Evolutionary conservation across 2,329 filamentous ascomycete genomes (phyloP).

Genomic region (Fusarium mangiferae): DNA sequence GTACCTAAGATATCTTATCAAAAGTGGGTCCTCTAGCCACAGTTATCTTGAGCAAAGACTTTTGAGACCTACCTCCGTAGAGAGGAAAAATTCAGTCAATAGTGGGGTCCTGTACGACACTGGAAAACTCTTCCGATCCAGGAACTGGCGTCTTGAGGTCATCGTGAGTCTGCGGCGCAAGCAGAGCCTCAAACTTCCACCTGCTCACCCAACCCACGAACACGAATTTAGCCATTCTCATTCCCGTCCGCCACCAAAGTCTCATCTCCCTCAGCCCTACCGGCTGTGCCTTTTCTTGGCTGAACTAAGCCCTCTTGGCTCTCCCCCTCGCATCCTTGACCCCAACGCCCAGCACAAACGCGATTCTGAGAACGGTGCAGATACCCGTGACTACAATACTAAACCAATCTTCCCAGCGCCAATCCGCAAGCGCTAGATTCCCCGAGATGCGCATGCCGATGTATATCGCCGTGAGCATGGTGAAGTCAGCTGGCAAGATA

Average conservation of each 20-base stretch:
- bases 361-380: constrained; percentile 26
- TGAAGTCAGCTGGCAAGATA: constrained; percentile 35
- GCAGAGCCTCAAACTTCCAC: neutral
- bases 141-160: neutral
- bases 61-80: too few species aligned
- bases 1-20: too few species aligned
- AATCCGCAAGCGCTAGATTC: constrained; percentile 7
- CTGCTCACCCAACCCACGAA: neutral
- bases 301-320: constrained; percentile 15
- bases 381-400: constrained; percentile 5
- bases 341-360: constrained; percentile 29
- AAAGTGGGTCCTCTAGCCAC: too few species aligned
- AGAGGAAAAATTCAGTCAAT: neutral
- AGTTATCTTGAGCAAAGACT: too few species aligned
- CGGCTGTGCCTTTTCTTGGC: neutral
- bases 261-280: constrained; percentile 8
- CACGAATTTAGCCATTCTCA: neutral
- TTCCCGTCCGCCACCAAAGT: constrained; percentile 3
- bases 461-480: constrained; percentile 32
- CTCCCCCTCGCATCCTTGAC: constrained; percentile 3
- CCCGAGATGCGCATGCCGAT: constrained; percentile 19
- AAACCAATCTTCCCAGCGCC: constrained; percentile 33
- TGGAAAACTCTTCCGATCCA: neutral
- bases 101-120: neutral
- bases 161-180: neutral